phyloP scores from a whole-genome alignment of 768 basidiomycete species.

The Kwoniella bestiolae region DNA sequence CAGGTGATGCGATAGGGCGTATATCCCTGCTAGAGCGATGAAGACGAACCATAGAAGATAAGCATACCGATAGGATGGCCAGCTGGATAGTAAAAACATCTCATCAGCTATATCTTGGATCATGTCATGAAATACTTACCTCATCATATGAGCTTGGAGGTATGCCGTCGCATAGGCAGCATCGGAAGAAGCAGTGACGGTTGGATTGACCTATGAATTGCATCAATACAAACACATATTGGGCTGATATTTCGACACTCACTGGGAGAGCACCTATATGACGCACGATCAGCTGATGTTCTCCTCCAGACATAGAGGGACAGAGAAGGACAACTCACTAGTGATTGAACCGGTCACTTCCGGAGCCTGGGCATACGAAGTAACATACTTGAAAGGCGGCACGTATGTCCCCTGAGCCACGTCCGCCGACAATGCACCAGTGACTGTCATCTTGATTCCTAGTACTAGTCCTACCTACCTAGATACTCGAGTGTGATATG shows the following conservation, averaged over 20 bases:
- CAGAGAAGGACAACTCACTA: conserved; percentile 23
- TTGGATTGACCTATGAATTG: conserved; percentile 50
- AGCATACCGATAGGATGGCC: conserved; percentile 55
- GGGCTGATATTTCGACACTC: background rate
- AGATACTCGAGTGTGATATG: background rate
- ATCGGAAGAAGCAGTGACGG: conserved; percentile 48
- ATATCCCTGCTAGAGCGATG: conserved; percentile 42
- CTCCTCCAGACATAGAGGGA: no score
- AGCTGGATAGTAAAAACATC: conserved; percentile 21
- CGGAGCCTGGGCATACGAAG: conserved; percentile 34
- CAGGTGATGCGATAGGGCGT: conserved; percentile 52
- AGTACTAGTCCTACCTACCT: background rate
- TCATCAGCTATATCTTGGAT: background rate
- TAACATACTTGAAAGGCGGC: conserved; percentile 52
- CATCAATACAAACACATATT: no score
- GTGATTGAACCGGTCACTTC: conserved; percentile 45
- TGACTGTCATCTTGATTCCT: conserved; percentile 52
- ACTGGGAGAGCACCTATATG: conserved; percentile 29
- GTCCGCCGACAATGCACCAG: conserved; percentile 41
- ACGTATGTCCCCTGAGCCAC: conserved; percentile 40
- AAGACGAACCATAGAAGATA: conserved; percentile 56
- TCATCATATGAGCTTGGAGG: conserved; percentile 55
- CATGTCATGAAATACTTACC: conserved; percentile 30
- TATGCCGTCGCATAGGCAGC: conserved; percentile 53
- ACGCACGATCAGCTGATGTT: no score